Conservation (phyloP, 2,329 filamentous ascomycete genomes). For the Amesomyces nigricolor region DNA sequence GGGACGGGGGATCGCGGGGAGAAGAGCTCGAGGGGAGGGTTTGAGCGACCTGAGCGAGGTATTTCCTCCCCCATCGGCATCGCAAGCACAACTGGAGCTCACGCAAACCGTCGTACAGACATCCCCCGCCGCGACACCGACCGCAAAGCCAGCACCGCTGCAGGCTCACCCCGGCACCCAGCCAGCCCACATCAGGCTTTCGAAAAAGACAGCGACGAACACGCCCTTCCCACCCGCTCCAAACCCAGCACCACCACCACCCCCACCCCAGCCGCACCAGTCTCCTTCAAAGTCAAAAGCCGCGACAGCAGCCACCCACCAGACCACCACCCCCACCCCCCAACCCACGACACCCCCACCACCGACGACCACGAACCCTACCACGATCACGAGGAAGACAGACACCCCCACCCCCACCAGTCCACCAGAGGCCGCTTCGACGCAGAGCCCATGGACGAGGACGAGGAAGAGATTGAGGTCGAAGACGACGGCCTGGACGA, state of each 20-base stretch:
- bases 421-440: slow-evolving; percentile 18
- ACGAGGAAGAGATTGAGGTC: slow-evolving; percentile 48
- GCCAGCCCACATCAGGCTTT: slow-evolving; percentile 16
- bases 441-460: slow-evolving; percentile 31
- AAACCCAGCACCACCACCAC: slow-evolving; percentile 16
- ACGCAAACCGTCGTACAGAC: neutral
- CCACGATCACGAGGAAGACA: slow-evolving; percentile 14
- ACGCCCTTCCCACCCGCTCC: slow-evolving; percentile 21
- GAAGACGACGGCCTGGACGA: slow-evolving; percentile 63
- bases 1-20: slow-evolving; percentile 12
- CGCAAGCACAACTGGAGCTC: neutral
- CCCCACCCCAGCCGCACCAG: slow-evolving; percentile 14
- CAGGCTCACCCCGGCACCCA: slow-evolving; percentile 17
- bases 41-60: slow-evolving; percentile 5
- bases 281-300: slow-evolving; percentile 27
- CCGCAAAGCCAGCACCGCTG: neutral
- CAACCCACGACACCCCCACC: neutral
- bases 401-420: slow-evolving; percentile 10
- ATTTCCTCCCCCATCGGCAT: neutral
- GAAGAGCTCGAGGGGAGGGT: slow-evolving; percentile 11
- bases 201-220: slow-evolving; percentile 13
- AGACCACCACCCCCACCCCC: slow-evolving; percentile 2
- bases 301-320: slow-evolving; percentile 22
- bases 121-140: slow-evolving; percentile 2
- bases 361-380: slow-evolving; percentile 3